These are phyloP conservation scores for Crithidia fasciculata DNA, from an alignment of 208 protist genomes.

Conservation along the genomic window DNA sequence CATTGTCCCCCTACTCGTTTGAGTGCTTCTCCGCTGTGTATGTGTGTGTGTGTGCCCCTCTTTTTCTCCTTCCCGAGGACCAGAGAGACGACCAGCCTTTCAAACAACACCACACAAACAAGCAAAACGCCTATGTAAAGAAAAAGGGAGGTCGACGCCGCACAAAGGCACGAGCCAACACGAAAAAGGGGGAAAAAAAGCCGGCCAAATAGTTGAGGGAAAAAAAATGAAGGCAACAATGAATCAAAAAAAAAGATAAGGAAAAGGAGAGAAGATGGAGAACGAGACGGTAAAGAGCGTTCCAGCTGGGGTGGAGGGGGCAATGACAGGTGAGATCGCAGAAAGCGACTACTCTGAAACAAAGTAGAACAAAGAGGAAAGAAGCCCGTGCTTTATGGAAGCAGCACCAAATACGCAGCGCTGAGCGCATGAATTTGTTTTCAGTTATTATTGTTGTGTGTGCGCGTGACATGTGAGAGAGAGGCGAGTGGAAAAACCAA, in stretches of 20 bases:
- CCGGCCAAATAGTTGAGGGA: not conserved
- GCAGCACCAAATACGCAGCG: no score
- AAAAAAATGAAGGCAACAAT: not conserved
- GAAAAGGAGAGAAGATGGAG: not conserved
- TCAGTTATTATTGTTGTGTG: no score
- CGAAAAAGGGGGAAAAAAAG: not conserved
- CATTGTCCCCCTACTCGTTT: conserved; percentile 10
- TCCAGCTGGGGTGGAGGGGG: no score
- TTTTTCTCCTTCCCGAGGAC: not conserved
- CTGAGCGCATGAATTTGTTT: no score
- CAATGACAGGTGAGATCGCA: no score
- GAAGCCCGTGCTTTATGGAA: not conserved
- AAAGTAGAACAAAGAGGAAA: not conserved
- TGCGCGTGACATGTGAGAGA: not conserved
- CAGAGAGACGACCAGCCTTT: no score
- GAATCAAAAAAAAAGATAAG: not conserved
- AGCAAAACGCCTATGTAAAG: not conserved
- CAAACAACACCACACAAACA: no score
- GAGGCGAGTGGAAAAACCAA: not conserved
- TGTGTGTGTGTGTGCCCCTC: conserved; percentile 6
- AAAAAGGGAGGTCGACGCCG: conserved; percentile 8
- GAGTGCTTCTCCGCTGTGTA: not conserved
- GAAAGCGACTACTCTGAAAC: no score
- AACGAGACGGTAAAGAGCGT: no score
- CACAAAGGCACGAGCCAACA: not conserved